phyloP scores from a whole-genome alignment of 225 moss, liverwort and hornwort species.

The Marchantia paleacea region DNA sequence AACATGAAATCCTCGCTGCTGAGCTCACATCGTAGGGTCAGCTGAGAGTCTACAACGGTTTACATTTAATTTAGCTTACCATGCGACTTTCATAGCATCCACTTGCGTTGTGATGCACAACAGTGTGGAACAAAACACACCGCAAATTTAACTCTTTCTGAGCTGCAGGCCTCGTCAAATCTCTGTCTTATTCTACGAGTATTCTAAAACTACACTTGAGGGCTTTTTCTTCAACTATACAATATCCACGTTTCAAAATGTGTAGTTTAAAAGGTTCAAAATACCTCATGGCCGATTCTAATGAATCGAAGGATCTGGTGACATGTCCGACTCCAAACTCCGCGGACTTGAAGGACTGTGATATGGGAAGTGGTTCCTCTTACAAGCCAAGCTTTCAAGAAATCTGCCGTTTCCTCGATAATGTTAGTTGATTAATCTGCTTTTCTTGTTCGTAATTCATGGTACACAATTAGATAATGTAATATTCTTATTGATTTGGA shows the following conservation, averaged over 20 bases:
- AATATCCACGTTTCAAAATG: not conserved
- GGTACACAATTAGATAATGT: no score
- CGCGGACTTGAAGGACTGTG: slow-evolving; percentile 5
- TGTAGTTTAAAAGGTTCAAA: not conserved
- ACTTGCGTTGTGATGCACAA: not conserved
- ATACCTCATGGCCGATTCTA: not conserved
- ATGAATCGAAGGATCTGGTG: not conserved
- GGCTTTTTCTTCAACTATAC: not conserved
- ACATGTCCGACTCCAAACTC: not conserved
- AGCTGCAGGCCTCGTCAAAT: not conserved
- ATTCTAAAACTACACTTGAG: not conserved
- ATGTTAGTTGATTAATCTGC: slow-evolving; percentile 9
- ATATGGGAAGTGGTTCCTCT: not conserved
- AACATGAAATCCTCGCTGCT: no score
- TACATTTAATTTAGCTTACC: no score
- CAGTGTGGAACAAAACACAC: not conserved
- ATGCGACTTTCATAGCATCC: no score
- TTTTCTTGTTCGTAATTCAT: no score
- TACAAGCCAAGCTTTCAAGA: slow-evolving; percentile 23
- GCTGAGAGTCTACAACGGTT: no score
- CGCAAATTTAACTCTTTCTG: no score
- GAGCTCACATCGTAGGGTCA: no score
- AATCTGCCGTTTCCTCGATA: slow-evolving; percentile 19
- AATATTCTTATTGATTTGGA: no score
- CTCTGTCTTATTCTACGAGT: not conserved